A percentile compares a stretch with the other conserved stretches of the same genome.
Evolutionary conservation across 1,139 yeast genomes (phyloP).

Genomic region (Diutina sp.): DNA sequence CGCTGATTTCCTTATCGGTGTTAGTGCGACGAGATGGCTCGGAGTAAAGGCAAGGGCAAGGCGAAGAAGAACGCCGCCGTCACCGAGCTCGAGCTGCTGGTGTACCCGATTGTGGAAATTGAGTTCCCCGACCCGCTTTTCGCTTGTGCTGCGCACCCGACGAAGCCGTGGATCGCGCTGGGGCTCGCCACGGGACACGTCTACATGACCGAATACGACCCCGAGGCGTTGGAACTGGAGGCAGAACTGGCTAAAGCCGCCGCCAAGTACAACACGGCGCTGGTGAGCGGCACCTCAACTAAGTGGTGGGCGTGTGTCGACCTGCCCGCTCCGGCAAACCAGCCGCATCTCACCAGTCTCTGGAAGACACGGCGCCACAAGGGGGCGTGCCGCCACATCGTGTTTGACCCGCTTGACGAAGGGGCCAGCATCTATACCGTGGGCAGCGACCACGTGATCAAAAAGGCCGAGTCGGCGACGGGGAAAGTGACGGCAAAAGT

Average conservation of each 20-base stretch:
- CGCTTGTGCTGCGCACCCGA: conserved; percentile 72
- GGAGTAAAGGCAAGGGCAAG: not conserved
- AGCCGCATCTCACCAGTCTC: conserved; percentile 16
- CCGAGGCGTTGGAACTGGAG: conserved; percentile 23
- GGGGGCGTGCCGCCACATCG: conserved; percentile 69
- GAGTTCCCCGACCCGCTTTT: conserved; percentile 53
- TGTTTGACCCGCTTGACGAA: conserved; percentile 44
- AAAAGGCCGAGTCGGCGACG: conserved; percentile 56
- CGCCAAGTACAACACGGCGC: conserved; percentile 3
- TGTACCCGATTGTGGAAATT: conserved; percentile 41
- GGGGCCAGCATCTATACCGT: conserved; percentile 52
- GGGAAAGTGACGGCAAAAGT: conserved; percentile 49
- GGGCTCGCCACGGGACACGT: conserved; percentile 79
- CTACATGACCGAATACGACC: conserved; percentile 42
- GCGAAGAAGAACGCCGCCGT: conserved; percentile 16
- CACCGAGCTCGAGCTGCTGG: conserved; percentile 20
- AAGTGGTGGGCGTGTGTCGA: conserved; percentile 35
- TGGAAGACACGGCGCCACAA: conserved; percentile 92
- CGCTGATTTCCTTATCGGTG: too few species aligned
- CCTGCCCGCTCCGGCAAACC: conserved; percentile 18
- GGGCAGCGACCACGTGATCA: conserved; percentile 73
- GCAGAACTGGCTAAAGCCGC: conserved; percentile 11
- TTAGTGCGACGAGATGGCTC: not conserved
- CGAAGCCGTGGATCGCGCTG: conserved; percentile 45
- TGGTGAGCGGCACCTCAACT: conserved; percentile 23